A percentile compares a stretch with the other conserved stretches of the same genome.
These are phyloP conservation scores for Calycina herbarum DNA, from an alignment of 2,329 filamentous ascomycete species.

Conservation along the genomic window DNA sequence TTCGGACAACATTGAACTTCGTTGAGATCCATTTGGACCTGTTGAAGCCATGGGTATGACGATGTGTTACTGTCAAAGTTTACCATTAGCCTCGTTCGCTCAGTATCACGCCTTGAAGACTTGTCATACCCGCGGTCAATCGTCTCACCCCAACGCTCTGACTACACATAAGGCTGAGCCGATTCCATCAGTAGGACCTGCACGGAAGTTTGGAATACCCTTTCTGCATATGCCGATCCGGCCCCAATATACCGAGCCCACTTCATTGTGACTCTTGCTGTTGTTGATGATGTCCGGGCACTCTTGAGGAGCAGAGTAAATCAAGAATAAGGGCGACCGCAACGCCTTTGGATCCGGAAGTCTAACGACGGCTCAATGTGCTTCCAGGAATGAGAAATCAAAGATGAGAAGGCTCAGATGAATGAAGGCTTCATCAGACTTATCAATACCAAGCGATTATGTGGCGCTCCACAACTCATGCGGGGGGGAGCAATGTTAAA, in stretches of 20 bases:
- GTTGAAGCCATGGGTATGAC: neutral
- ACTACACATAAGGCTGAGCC: neutral
- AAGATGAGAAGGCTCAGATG: neutral
- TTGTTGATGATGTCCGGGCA: neutral
- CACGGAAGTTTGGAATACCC: neutral
- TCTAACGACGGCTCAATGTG: neutral
- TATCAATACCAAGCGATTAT: neutral
- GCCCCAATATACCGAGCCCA: neutral
- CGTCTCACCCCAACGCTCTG: neutral
- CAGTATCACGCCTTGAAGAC: neutral
- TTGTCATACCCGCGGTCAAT: neutral
- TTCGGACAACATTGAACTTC: neutral
- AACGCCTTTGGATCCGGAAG: neutral
- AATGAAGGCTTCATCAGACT: neutral
- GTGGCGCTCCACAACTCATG: no score
- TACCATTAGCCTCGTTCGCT: neutral
- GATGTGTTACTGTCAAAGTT: neutral
- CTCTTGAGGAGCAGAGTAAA: neutral
- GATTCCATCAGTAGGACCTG: neutral
- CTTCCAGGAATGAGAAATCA: neutral
- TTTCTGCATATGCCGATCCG: neutral
- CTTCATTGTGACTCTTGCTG: neutral
- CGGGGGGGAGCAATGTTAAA: no score
- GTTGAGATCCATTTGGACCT: neutral
- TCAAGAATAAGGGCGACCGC: neutral